These are phyloP conservation scores for Mycena alexandri DNA, from an alignment of 768 basidiomycete genomes.

Conservation along the genomic window DNA sequence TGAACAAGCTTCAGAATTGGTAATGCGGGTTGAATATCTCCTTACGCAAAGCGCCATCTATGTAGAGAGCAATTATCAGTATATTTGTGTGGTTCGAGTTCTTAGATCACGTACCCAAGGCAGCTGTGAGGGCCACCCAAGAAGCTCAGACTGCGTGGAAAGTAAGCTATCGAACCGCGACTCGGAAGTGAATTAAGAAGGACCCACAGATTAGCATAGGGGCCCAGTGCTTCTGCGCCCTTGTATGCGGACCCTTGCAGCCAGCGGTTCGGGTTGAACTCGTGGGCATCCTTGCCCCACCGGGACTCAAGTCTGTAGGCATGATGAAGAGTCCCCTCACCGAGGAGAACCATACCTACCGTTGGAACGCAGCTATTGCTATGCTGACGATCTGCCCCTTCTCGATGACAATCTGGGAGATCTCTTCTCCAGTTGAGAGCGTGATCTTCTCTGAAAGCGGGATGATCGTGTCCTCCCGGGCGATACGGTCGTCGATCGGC, in stretches of 20 bases:
- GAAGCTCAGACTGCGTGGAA: constrained; percentile 17
- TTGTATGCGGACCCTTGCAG: not conserved
- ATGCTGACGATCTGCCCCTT: constrained; percentile 20
- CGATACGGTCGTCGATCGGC: constrained; percentile 25
- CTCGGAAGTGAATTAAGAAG: not conserved
- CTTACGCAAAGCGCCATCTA: constrained; percentile 26
- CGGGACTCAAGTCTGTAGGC: constrained; percentile 5
- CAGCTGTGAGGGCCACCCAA: constrained; percentile 22
- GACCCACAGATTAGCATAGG: constrained; percentile 31
- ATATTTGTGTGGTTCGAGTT: too few relatives aligned
- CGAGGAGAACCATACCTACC: not conserved
- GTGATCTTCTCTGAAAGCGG: constrained; percentile 11
- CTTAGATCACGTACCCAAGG: constrained; percentile 10
- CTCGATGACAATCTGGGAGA: not conserved
- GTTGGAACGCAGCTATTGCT: constrained; percentile 13
- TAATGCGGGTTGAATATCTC: too few relatives aligned
- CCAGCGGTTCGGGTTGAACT: constrained; percentile 27
- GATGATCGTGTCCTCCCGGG: not conserved
- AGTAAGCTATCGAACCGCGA: not conserved
- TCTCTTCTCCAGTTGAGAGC: not conserved
- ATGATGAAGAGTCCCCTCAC: not conserved
- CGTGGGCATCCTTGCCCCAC: constrained; percentile 26
- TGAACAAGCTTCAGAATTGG: not conserved
- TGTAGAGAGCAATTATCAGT: not conserved
- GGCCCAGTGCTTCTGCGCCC: constrained; percentile 18